Base-by-base conservation (phyloP, 1,284 basidiomycete genomes). In the Coniferiporia weirii region DNA sequence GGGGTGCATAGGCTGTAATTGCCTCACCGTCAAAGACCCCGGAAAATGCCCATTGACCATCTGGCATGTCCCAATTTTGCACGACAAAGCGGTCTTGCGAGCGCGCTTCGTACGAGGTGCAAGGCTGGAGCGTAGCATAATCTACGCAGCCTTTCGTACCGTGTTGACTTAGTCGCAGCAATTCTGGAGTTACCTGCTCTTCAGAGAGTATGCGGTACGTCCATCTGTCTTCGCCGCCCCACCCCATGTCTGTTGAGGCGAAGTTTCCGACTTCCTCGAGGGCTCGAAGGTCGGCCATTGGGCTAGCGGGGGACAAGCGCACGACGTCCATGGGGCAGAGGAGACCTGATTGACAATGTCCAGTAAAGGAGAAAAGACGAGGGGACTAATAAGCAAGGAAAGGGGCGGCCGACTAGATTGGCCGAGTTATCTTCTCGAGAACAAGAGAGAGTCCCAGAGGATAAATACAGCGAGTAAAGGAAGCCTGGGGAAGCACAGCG, bases 51-150 rank as follows among this genome's bases (percentile, higher is more conserved):
- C 85, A 87, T 3, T 67, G 72, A 10, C 83, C 81, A 35, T 75
- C 76, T 7, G 71, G 67, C n/a, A 85, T 65, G 52, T 71, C 66
- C 84, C 84, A 86, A 59, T 80, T 73, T 60, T 83, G 73, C 43
- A 81, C 67, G 55, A 73, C 73, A 64, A 75, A 77, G 34, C 85
- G 78, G 69, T 87, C 84, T 68, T 87, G 79, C 52, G 73, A 78
- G 56, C 72, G 71, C 45, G 70, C 68, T 50, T 78, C 75, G 57
- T 78, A 77, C 44, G 78, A 70, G 12, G 74, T 72, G 64, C 81
- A 85, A 3, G 85, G 85, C 64, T 87, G 84, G 64, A 87, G 82
- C 7, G 76, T 75, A 63, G 83, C 73, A 58, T 71, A 73, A 66
- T 84, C 79, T 48, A 77, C 71, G n/a, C 66, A 67, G 45, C 73